Evolutionary conservation across 169 alveolate species (phyloP), one percentile per base, ranked within the genome.

Genomic region (Neospora caninum): DNA sequence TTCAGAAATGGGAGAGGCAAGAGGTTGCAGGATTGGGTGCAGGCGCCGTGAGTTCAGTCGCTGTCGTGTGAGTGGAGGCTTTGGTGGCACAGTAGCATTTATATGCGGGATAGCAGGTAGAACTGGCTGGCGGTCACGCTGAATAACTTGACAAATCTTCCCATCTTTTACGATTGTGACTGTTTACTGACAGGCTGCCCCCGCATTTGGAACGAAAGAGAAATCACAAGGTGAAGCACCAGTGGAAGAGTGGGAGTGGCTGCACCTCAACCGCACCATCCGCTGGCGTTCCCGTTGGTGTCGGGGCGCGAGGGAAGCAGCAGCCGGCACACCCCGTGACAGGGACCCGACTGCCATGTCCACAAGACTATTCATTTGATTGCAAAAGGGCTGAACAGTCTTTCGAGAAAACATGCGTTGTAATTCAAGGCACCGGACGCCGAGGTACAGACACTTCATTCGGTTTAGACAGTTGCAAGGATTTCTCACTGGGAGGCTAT

Each of bases 191-290:
- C 95, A 92, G 95, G 80, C 88, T 92, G 36, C 95, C 95, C 22
- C 95, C 95, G 9, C 95, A 92, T 82, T 31, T 92, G 88, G 92
- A 92, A 91, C 64, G 94, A 80, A 92, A 92, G 88, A 54, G 88
- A 43, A 88, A 67, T 82, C 89, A 82, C n/a, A 73, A 83, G 80
- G 73, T 43, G 92, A 73, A 84, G 88, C n/a, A 39, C 20, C 39
- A 38, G 49, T 36, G 49, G 86, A 78, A 78, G 86, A 78, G 45
- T 6, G 45, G 49, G n/a, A n/a, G 86, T 10, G 86, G 86, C 0
- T 1, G 31, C 73, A 29, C n/a, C 4, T 6, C 73, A 78, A 16
- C 20, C 18, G 39, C 29, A n/a, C 42, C 86, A 78, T 78, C 86
- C 31, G 22, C 39, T 1, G 45, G 39, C 39, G 43, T 2, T 10